A percentile compares a stretch with the other conserved stretches of the same genome.
Evolutionary conservation across 331 rosid genomes (phyloP).

Genomic region (Pyrus hybrid): DNA sequence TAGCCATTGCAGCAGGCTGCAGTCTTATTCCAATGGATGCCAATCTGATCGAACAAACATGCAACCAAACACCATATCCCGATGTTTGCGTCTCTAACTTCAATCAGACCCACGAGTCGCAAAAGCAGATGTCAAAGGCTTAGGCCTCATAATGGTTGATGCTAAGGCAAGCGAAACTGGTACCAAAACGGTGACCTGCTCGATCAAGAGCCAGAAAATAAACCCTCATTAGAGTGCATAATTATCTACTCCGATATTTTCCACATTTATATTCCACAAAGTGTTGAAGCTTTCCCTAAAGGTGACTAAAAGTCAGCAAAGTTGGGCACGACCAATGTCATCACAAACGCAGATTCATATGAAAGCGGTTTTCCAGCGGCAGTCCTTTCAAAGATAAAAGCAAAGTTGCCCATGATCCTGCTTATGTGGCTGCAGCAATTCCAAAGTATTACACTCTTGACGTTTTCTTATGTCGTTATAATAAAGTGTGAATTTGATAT

Average conservation of each 20-base stretch:
- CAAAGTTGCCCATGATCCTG: slow-evolving; percentile 16
- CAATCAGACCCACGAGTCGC: slow-evolving; percentile 26
- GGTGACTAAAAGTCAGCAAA: slow-evolving; percentile 35
- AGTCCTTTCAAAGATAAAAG: slow-evolving; percentile 22
- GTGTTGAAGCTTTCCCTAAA: slow-evolving; percentile 22
- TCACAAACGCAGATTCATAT: slow-evolving; percentile 19
- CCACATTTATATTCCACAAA: too few species aligned
- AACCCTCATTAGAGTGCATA: slow-evolving; percentile 5
- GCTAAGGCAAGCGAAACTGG: slow-evolving; percentile 2
- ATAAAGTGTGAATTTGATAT: too few species aligned
- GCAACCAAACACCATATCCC: slow-evolving; percentile 37
- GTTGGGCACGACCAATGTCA: slow-evolving; percentile 24
- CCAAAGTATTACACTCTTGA: background rate
- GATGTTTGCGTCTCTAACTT: slow-evolving; percentile 29
- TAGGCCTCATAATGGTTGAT: slow-evolving; percentile 31
- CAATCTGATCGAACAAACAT: slow-evolving; percentile 25
- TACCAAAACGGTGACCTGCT: background rate
- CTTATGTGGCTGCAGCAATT: slow-evolving; percentile 30
- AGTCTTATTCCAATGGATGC: background rate
- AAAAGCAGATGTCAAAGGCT: slow-evolving; percentile 20
- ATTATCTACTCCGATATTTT: too few species aligned
- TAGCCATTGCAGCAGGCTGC: background rate
- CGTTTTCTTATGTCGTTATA: too few species aligned
- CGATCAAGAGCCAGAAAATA: background rate
- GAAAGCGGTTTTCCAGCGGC: background rate